Evolutionary conservation across 768 basidiomycete genomes (phyloP).

Genomic region (Hemileccinum rubropunctum): DNA sequence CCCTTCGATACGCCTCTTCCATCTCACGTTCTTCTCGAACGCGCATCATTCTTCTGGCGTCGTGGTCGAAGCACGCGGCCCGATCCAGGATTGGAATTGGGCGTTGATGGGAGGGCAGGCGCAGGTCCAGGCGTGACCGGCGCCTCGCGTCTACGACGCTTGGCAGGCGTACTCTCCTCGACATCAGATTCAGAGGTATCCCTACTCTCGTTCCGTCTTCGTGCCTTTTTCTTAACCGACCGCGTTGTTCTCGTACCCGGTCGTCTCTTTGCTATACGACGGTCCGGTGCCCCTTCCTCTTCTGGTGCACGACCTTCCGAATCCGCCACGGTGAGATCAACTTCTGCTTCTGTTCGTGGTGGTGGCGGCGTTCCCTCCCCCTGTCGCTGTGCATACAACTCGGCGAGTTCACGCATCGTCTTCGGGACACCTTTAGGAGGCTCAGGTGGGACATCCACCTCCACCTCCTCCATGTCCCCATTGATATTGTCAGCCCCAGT

Average conservation of each 20-base stretch:
- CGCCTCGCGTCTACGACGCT: slow-evolving; percentile 27
- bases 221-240: slow-evolving; percentile 24
- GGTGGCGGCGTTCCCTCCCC: slow-evolving; percentile 19
- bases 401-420: slow-evolving; percentile 66
- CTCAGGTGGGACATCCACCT: slow-evolving; percentile 12
- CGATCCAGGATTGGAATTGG: slow-evolving; percentile 23
- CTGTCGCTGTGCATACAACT: slow-evolving; percentile 22
- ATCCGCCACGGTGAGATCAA: not conserved
- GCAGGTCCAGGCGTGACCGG: too few species aligned
- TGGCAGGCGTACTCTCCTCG: slow-evolving; percentile 23
- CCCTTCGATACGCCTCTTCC: slow-evolving; percentile 50
- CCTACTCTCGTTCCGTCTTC: slow-evolving; percentile 21
- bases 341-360: slow-evolving; percentile 12
- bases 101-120: slow-evolving; percentile 5
- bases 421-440: slow-evolving; percentile 38
- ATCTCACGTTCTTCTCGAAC: slow-evolving; percentile 46
- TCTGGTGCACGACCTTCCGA: slow-evolving; percentile 3
- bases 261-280: slow-evolving; percentile 5
- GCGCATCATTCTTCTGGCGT: slow-evolving; percentile 48
- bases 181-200: slow-evolving; percentile 21
- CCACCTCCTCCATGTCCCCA: slow-evolving; percentile 7
- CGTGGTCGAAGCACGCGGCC: slow-evolving; percentile 62
- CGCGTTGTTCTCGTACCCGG: slow-evolving; percentile 8
- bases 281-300: slow-evolving; percentile 4
- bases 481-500: slow-evolving; percentile 9